A percentile compares a stretch with the other conserved stretches of the same genome.
Conservation (phyloP, 331 rosid genomes). For the Arachis monticola region DNA sequence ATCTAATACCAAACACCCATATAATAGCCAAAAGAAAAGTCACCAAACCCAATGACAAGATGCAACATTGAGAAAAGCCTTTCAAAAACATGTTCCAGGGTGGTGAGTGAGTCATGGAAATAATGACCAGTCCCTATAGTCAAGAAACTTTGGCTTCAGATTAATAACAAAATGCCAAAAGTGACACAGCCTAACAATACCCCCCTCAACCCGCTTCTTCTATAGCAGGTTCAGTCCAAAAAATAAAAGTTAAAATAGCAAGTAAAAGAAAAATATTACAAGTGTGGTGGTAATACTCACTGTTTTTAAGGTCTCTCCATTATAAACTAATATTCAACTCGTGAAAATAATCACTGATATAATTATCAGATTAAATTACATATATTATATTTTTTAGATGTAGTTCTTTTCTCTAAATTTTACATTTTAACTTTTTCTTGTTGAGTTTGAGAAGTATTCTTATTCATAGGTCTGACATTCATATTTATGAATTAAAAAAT, state of each 20-base stretch:
- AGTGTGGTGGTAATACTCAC: too few species aligned
- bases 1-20: slow-evolving; percentile 17
- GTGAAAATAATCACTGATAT: too few species aligned
- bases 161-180: slow-evolving; percentile 49
- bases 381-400: too few species aligned
- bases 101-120: slow-evolving; percentile 27
- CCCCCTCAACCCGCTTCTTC: neutral
- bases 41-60: slow-evolving; percentile 41
- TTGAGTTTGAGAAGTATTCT: too few species aligned
- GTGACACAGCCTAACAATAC: slow-evolving; percentile 32
- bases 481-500: too few species aligned
- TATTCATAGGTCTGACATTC: too few species aligned
- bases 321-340: too few species aligned
- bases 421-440: too few species aligned
- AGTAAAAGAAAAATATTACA: too few species aligned
- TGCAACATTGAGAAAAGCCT: slow-evolving; percentile 35
- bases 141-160: slow-evolving; percentile 45
- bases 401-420: too few species aligned
- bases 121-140: slow-evolving; percentile 24
- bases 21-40: slow-evolving; percentile 26
- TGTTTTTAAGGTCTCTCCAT: too few species aligned
- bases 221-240: slow-evolving; percentile 40
- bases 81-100: slow-evolving; percentile 37
- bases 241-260: slow-evolving; percentile 31
- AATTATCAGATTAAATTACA: too few species aligned